Base-by-base conservation (phyloP, 2,329 filamentous ascomycete species). In the Macrophomina phaseolina region DNA sequence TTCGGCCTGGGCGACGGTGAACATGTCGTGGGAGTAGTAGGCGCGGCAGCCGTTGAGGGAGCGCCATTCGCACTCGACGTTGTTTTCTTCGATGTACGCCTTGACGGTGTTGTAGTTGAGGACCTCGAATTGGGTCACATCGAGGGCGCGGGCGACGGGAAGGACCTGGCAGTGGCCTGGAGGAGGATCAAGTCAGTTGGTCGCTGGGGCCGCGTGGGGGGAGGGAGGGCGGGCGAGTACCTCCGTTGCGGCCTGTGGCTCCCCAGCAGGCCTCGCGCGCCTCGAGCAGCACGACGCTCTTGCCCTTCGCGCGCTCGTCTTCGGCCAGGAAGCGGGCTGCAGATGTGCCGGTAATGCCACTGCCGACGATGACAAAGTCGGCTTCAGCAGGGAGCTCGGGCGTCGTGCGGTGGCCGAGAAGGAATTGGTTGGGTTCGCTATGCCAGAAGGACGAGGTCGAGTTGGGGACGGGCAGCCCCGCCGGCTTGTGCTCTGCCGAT, bases 191-290 rank as follows among this genome's bases (percentile, higher is more conserved):
- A 12, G 40, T 62, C 18, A 49, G 49, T 11, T n/a, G 12, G 11
- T n/a, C 6, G n/a, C 23, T 32, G 4, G 8, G 23, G 42, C 23
- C 7, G 42, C 28, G 42, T 23, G 32, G 9, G n/a, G 11, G 7
- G 18, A 5, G 7, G 12, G 23, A 30, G 5, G 18, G 46, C 4
- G 12, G 16, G 16, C 12, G 51, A 8, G 14, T 51, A 67, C 66
- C 66, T 64, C 66, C 66, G 34, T 67, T 67, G 73, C 91, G 81
- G n/a, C 91, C 91, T 1, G 91, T 94, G n/a, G 91, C 91, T 18
- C 91, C 91, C 86, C 87, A 93, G 74, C 91, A 94, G 4, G 89
- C 90, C 80, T 94, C 91, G 72, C 91, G 84, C 14, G 91, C 91
- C 78, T 94, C 91, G 5, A 94, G 82, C 81, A 94, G 85, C 5